Conservation (phyloP, 2,329 filamentous ascomycete species). For the Sclerotinia subarctica region DNA sequence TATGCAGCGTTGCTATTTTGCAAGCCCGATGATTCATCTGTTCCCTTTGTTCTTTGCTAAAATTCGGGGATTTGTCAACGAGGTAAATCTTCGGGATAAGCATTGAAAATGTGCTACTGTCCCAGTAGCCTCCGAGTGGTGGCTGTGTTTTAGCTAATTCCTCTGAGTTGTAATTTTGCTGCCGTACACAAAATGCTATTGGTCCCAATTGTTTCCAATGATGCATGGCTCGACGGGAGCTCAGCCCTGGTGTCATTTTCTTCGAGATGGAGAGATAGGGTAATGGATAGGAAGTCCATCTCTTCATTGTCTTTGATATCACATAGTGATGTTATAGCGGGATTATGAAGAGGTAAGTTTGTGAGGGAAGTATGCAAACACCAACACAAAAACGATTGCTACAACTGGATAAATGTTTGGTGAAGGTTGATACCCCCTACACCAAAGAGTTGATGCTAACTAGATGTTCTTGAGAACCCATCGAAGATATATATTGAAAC, state of each 20-base stretch:
- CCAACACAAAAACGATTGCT: background rate
- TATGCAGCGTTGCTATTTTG: background rate
- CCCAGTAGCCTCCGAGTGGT: background rate
- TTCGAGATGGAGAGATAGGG: too few relatives aligned
- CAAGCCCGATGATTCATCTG: background rate
- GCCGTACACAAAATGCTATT: background rate
- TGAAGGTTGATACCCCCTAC: background rate
- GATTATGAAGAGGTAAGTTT: background rate
- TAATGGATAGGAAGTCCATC: background rate
- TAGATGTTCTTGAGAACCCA: background rate
- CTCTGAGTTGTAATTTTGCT: background rate
- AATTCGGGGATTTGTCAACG: background rate
- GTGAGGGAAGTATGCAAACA: background rate
- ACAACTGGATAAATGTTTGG: background rate
- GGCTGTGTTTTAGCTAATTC: background rate
- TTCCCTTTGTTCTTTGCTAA: background rate
- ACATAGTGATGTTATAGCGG: background rate
- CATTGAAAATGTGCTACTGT: background rate
- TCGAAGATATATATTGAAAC: background rate
- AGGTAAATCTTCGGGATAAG: background rate
- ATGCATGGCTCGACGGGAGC: background rate
- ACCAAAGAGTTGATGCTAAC: background rate
- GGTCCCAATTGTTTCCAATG: background rate
- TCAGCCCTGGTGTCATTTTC: background rate
- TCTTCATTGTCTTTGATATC: background rate